Conservation (phyloP, 2,329 filamentous ascomycete species). For the Calonectria hawksworthii region DNA sequence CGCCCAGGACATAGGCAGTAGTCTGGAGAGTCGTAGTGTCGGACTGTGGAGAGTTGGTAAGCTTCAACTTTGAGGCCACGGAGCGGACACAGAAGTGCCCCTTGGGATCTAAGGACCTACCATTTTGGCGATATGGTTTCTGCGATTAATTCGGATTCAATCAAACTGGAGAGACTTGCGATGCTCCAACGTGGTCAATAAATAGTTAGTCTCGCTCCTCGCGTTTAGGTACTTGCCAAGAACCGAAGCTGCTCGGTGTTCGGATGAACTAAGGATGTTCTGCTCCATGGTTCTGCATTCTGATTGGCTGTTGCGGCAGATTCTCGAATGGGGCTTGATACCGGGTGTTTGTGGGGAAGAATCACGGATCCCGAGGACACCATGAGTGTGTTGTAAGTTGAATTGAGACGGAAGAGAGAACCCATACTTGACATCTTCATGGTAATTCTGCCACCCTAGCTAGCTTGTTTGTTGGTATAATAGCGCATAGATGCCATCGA, state of each 20-base stretch:
- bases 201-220: slow-evolving; percentile 20
- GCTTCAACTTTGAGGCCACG: background rate
- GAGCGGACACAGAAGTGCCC: background rate
- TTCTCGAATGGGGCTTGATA: background rate
- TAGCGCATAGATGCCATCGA: background rate
- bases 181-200: slow-evolving; percentile 8
- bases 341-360: background rate
- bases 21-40: slow-evolving; percentile 51
- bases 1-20: slow-evolving; percentile 83
- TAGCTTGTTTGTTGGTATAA: background rate
- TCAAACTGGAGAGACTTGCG: background rate
- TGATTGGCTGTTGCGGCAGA: slow-evolving; percentile 8
- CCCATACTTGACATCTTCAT: background rate
- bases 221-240: slow-evolving; percentile 17
- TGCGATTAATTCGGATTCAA: slow-evolving; percentile 10
- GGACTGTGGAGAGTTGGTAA: slow-evolving; percentile 24
- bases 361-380: background rate
- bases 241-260: slow-evolving; percentile 23
- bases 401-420: background rate
- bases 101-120: slow-evolving; percentile 15
- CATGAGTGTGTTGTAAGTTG: background rate
- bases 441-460: background rate
- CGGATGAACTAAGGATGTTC: slow-evolving; percentile 20
- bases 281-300: background rate
- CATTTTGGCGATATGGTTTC: slow-evolving; percentile 16